Conservation (phyloP, 2,329 filamentous ascomycete genomes). For the Chaetomiaceae sp. region DNA sequence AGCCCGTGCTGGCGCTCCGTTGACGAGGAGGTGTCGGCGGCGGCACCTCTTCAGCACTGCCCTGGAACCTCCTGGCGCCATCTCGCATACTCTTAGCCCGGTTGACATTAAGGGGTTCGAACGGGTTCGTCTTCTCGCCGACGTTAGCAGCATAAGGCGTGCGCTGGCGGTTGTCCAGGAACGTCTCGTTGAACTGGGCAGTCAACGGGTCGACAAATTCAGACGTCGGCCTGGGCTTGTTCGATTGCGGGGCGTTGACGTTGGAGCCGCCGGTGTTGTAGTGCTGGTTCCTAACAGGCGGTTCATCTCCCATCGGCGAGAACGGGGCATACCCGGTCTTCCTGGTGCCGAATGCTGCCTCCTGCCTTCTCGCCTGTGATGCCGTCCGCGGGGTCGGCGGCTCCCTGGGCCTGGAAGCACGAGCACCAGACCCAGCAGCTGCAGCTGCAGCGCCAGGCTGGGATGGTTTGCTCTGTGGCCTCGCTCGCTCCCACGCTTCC, state of each 20-base stretch:
- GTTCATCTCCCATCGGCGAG: slow-evolving; percentile 50
- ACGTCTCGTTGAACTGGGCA: slow-evolving; percentile 39
- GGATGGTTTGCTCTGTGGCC: slow-evolving; percentile 16
- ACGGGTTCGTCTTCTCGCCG: slow-evolving; percentile 57
- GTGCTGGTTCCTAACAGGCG: slow-evolving; percentile 49
- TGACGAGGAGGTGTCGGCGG: slow-evolving; percentile 26
- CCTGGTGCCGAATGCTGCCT: slow-evolving; percentile 52
- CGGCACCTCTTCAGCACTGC: slow-evolving; percentile 17
- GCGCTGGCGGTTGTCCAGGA: slow-evolving; percentile 49
- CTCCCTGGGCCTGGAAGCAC: slow-evolving; percentile 8
- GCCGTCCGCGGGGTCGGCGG: slow-evolving; percentile 48
- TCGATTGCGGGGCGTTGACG: slow-evolving; percentile 24
- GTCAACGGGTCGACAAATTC: slow-evolving; percentile 41
- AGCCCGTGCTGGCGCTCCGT: slow-evolving; percentile 33
- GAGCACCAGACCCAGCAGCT: slow-evolving; percentile 38
- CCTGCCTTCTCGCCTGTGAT: slow-evolving; percentile 49
- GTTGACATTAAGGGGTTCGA: slow-evolving; percentile 44
- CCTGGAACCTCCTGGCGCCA: slow-evolving; percentile 29
- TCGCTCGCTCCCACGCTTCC: slow-evolving; percentile 27
- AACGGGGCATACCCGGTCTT: slow-evolving; percentile 48
- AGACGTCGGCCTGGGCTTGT: slow-evolving; percentile 14
- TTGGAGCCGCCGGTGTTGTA: slow-evolving; percentile 40
- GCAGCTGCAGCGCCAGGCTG: slow-evolving; percentile 33
- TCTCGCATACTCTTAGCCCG: slow-evolving; percentile 46
- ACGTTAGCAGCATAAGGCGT: slow-evolving; percentile 53